Evolutionary conservation across 228 moss, liverwort and hornwort genomes (phyloP), one percentile per base, ranked within the genome.

Genomic region (Sphagnum fallax): DNA sequence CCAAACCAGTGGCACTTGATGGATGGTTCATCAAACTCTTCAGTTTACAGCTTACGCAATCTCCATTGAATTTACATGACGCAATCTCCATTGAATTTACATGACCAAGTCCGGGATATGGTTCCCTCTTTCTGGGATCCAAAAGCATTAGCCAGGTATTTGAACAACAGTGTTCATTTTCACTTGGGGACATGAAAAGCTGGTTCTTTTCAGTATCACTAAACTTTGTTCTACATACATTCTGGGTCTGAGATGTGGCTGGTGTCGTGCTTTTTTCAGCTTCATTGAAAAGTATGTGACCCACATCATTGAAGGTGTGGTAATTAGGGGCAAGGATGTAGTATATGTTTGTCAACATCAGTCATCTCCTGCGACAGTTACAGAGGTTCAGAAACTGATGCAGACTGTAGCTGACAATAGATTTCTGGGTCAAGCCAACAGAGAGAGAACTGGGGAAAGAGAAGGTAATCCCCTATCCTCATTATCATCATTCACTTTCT

Each of bases 251-350:
- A 55, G 55, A 55, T 55, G 55, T 55, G 55, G 55, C 12, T 55
- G 9, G 18, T 48, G 62, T 64, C 60, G 53, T 32, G 32, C 32
- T 32, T 32, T 32, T 32, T 32, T 13, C 88, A 94, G 91, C 67
- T 94, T 94, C 68, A 94, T 91, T 77, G 79, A 89, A 63, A 91
- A 87, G 72, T 91, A 86, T 76, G 94, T 91, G 61, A 94, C 94
- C 48, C 94, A 94, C 61, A 67, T 94, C 58, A 83, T 94, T 53
- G 84, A 81, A 55, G 79, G 89, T 79, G 83, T 94, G 51, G 87
- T 91, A 78, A 81, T 91, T 64, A 89, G 94, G 73, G 94, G 91
- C 60, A 91, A 94, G 73, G 89, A 94, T 75, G 84, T 94, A 16
- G 74, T 94, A 16, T 94, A 94, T 80, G 84, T 89, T 64, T 79